Evolutionary conservation across 768 basidiomycete species (phyloP).

Genomic region (Rhodotorula paludigena): DNA sequence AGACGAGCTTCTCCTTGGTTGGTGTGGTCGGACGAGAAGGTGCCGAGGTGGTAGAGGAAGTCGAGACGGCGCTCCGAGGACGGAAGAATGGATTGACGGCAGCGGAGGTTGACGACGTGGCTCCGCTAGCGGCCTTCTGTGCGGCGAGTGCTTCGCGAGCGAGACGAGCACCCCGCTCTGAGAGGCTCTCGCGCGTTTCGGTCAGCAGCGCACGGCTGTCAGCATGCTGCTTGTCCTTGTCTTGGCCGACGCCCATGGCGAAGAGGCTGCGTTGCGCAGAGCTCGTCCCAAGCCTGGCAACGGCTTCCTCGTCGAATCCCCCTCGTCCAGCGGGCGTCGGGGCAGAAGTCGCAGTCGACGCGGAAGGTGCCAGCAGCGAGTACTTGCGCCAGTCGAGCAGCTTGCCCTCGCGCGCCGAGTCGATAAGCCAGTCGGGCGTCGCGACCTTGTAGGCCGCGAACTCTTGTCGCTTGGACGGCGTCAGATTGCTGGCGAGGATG

Average conservation of each 20-base stretch:
- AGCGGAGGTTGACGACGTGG: not conserved
- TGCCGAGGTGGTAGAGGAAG: not conserved
- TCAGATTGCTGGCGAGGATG: slow-evolving; percentile 84
- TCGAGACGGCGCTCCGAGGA: not conserved
- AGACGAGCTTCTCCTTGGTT: not conserved
- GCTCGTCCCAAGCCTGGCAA: slow-evolving; percentile 16
- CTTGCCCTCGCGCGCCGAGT: slow-evolving; percentile 63
- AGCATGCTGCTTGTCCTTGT: too few species aligned
- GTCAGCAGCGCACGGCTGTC: not conserved
- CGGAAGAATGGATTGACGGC: slow-evolving; percentile 10
- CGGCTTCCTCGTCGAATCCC: not conserved
- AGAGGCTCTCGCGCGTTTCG: slow-evolving; percentile 26
- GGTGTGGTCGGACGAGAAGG: not conserved
- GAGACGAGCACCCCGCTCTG: slow-evolving; percentile 24
- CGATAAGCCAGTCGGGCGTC: slow-evolving; percentile 76
- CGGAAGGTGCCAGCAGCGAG: slow-evolving; percentile 25
- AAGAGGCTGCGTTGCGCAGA: slow-evolving; percentile 33
- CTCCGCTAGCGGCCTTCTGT: not conserved
- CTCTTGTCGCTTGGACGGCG: slow-evolving; percentile 79
- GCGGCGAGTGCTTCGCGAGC: slow-evolving; percentile 8
- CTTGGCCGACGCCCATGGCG: slow-evolving; percentile 11
- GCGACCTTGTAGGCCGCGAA: slow-evolving; percentile 88
- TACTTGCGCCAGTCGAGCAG: slow-evolving; percentile 78
- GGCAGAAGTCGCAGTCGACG: not conserved
- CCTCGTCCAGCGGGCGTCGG: not conserved